phyloP scores from a whole-genome alignment of 2,329 filamentous ascomycete genomes.

The Chrysosporium keratinophilum region DNA sequence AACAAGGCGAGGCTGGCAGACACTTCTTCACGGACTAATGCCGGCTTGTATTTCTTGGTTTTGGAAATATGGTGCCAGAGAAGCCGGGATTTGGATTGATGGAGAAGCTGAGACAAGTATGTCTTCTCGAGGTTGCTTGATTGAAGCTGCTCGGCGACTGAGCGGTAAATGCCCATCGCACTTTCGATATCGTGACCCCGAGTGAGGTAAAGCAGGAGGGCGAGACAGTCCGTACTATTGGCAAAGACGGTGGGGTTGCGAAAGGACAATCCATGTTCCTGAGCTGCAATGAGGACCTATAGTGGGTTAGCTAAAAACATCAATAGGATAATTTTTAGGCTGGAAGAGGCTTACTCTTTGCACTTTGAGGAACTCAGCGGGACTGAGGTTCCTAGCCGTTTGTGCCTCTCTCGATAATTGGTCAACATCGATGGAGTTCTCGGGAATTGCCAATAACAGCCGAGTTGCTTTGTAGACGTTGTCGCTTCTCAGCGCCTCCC shows the following conservation, averaged over 20 bases:
- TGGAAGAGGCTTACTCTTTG: constrained; percentile 28
- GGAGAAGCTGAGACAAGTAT: constrained; percentile 47
- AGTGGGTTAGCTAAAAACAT: constrained; percentile 43
- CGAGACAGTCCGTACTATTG: constrained; percentile 51
- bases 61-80: constrained; percentile 55
- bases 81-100: constrained; percentile 58
- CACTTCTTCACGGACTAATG: constrained; percentile 53
- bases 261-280: constrained; percentile 48
- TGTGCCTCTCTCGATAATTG: constrained; percentile 16
- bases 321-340: neutral
- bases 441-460: constrained; percentile 33
- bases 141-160: constrained; percentile 38
- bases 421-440: constrained; percentile 27
- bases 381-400: constrained; percentile 18
- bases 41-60: constrained; percentile 56
- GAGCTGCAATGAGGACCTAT: constrained; percentile 43
- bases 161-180: constrained; percentile 32
- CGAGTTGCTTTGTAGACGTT: constrained; percentile 30
- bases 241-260: constrained; percentile 42
- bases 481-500: constrained; percentile 50
- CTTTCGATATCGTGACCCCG: constrained; percentile 25
- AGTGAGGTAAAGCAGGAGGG: constrained; percentile 58
- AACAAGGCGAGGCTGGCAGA: constrained; percentile 52
- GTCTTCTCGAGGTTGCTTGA: constrained; percentile 28
- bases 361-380: constrained; percentile 30